Evolutionary conservation across 1,139 yeast genomes (phyloP), one percentile per base, ranked within the genome.

Genomic region (Pichia sp.): DNA sequence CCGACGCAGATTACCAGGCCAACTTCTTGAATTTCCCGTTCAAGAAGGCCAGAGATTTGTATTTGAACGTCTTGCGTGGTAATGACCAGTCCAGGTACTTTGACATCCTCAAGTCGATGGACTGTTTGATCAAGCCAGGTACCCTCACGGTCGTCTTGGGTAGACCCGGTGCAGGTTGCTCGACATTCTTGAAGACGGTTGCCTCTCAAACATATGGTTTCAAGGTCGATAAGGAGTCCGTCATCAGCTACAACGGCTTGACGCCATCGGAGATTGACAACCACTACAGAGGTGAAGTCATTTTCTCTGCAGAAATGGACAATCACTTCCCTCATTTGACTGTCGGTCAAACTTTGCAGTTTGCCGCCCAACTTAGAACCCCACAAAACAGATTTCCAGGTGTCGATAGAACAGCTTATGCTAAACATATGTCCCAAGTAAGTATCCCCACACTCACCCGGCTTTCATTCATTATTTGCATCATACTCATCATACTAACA

Each of bases 151-250:
- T 87, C 50, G 95, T 87, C 1, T 71, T 87, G 43, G 95, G 95
- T 51, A 80, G 92, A 68, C 95, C 95, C 0, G 95, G 95, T 65
- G 82, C 92, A 31, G 96, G 96, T 56, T 88, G 95, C 70, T 79
- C 95, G 2, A 87, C 96, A 1, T 77, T 87, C 52, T 72, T 88
- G 63, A 87, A 86, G 64, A 78, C 93, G 0, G 77, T 87, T 57
- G 80, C 92, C 8, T 71, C 86, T 40, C 82, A 84, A 60, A 85
- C 92, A 4, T 82, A 85, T 66, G 95, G 95, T 52, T 87, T 86
- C 67, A 71, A 80, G 46, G 65, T 87, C 46, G 83, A 77, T 53
- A 71, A 75, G 46, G 79, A 79, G 34, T 64, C 71, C 3, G 52
- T 60, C 31, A 69, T 79, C 43, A 69, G 78, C 17, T 81, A 79